phyloP scores from a whole-genome alignment of 225 moss, liverwort and hornwort genomes.

The Polytrichum commune region DNA sequence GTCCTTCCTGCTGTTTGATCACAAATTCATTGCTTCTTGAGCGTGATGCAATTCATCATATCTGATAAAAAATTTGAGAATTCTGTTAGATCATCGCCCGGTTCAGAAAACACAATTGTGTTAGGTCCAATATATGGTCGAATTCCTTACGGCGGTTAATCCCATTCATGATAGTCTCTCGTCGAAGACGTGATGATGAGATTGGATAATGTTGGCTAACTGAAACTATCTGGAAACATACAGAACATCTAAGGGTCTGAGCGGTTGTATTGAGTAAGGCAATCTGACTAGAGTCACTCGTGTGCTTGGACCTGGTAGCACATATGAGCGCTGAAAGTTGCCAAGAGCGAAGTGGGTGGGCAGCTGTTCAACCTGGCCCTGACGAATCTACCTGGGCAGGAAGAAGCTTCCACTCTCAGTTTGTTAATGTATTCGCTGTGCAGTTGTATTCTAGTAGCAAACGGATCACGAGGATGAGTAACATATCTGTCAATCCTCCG shows the following conservation, averaged over 20 bases:
- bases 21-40: no score
- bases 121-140: no score
- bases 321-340: conserved; percentile 30
- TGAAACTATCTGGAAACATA: conserved; percentile 12
- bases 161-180: no score
- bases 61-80: no score
- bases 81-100: no score
- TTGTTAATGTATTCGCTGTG: neutral
- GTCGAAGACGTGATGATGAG: conserved; percentile 8
- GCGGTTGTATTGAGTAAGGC: neutral
- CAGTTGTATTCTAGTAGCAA: neutral
- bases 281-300: conserved; percentile 39
- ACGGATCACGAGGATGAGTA: conserved; percentile 36
- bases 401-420: conserved; percentile 8
- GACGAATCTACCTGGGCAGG: conserved; percentile 23
- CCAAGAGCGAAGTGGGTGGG: conserved; percentile 12
- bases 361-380: conserved; percentile 23
- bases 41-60: no score
- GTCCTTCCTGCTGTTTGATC: no score
- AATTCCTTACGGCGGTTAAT: no score
- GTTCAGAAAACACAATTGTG: no score
- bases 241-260: conserved; percentile 29
- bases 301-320: conserved; percentile 25
- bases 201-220: conserved; percentile 8
- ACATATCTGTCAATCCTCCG: conserved; percentile 49